Evolutionary conservation across 371 early-diverging fungal species (phyloP), one percentile per base, ranked within the genome.

Genomic region (Mortierella sp.): DNA sequence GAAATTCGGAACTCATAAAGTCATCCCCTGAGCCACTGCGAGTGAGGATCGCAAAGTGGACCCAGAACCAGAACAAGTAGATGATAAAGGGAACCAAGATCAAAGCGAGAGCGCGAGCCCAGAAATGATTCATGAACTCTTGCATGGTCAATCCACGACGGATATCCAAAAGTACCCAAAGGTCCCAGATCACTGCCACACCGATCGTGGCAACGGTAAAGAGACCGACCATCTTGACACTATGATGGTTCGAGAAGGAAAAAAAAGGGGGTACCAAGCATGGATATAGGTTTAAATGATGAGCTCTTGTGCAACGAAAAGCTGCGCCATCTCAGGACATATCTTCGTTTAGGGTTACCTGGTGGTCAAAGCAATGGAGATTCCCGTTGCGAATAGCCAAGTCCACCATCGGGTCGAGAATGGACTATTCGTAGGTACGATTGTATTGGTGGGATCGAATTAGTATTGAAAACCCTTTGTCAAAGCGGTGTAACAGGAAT

Each of bases 221-320:
- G 18, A 96, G 76, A 9, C 99, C 99, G 2, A 98, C 98, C 91
- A 98, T 88, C 78, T 98, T 98, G 74, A 96, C 94, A 59, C 95
- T 94, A 74, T 28, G n/a, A n/a, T n/a, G n/a, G n/a, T n/a, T n/a
- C n/a, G n/a, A n/a, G n/a, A n/a, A n/a, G n/a, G n/a, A n/a, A n/a
- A n/a, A n/a, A n/a, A n/a, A n/a, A n/a, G n/a, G n/a, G n/a, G n/a
- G n/a, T n/a, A n/a, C n/a, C n/a, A n/a, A n/a, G n/a, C n/a, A n/a
- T n/a, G n/a, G n/a, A n/a, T n/a, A n/a, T n/a, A n/a, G n/a, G n/a
- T n/a, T n/a, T n/a, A n/a, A n/a, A n/a, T n/a, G n/a, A n/a, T n/a
- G n/a, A n/a, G n/a, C 12, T 26, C n/a, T n/a, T 45, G 45, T 18
- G 5, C 45, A 45, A 45, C 39, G 39, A 39, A 7, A 39, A 10